Conservation (phyloP, 768 basidiomycete genomes). For the Cantharellus anzutake region DNA sequence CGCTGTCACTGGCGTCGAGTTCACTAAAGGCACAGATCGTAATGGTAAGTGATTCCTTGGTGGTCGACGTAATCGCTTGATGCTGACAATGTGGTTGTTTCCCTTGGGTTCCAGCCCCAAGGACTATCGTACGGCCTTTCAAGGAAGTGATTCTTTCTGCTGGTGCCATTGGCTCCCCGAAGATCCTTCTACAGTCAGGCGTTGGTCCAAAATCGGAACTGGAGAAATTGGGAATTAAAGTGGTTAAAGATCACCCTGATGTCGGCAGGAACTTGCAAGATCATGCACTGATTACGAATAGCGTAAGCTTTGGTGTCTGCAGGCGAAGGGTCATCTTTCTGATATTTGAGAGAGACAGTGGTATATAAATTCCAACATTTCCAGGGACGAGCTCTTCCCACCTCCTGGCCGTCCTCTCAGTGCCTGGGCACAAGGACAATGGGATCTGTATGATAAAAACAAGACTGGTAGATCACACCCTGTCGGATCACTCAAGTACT, state of each 20-base stretch:
- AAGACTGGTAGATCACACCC: neutral
- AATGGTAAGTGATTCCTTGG: conserved; percentile 13
- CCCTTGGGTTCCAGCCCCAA: neutral
- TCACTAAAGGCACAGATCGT: conserved; percentile 17
- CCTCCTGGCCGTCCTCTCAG: neutral
- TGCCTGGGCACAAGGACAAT: neutral
- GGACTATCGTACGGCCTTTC: conserved; percentile 26
- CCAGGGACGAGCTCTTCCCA: neutral
- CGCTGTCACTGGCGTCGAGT: conserved; percentile 28
- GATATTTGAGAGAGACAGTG: neutral
- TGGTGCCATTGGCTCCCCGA: conserved; percentile 33
- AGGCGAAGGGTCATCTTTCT: neutral
- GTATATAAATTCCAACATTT: neutral
- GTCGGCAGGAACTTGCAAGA: conserved; percentile 24
- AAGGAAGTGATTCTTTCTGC: conserved; percentile 27
- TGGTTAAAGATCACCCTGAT: conserved; percentile 18
- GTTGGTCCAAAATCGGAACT: conserved; percentile 23
- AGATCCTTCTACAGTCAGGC: conserved; percentile 37
- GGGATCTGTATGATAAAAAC: neutral
- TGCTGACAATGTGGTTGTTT: neutral
- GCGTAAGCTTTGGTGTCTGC: neutral
- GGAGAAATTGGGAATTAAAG: conserved; percentile 9
- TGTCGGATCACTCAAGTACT: neutral
- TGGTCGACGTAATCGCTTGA: neutral
- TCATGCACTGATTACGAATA: neutral